Evolutionary conservation across 225 moss, liverwort and hornwort species (phyloP).

Genomic region (Pseudoscleropodium purum): DNA sequence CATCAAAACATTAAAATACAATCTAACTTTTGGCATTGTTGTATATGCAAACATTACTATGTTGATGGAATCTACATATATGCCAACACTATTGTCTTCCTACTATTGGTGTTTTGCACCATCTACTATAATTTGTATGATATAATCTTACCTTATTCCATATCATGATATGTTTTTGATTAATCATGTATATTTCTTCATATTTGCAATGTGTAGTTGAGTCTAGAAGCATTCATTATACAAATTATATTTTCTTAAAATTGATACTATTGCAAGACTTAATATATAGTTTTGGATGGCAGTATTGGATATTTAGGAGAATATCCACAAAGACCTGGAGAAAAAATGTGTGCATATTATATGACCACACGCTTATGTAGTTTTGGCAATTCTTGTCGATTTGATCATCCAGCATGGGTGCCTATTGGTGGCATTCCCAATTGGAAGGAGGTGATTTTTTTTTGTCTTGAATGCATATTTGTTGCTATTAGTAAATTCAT

Average conservation of each 20-base stretch:
- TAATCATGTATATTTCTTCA: neutral
- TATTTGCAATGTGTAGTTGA: neutral
- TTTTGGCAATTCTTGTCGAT: constrained; percentile 80
- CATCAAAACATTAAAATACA: neutral
- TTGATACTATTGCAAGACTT: neutral
- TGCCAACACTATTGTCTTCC: constrained; percentile 16
- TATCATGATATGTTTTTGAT: neutral
- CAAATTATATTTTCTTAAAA: neutral
- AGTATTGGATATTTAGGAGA: constrained; percentile 44
- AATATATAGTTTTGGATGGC: constrained; percentile 52
- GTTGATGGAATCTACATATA: constrained; percentile 23
- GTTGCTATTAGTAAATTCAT: too few relatives aligned
- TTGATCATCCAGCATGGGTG: constrained; percentile 96
- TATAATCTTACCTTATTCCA: constrained; percentile 10
- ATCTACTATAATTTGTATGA: constrained; percentile 33
- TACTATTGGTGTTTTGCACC: constrained; percentile 27
- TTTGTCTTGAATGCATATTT: neutral
- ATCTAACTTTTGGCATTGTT: constrained; percentile 26
- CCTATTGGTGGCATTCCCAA: constrained; percentile 89
- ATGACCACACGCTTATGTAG: constrained; percentile 91
- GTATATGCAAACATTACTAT: constrained; percentile 25
- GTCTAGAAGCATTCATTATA: neutral
- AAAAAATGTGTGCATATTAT: constrained; percentile 91
- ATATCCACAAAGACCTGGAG: constrained; percentile 94
- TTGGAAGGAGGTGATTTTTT: constrained; percentile 71